These are phyloP conservation scores for Lenzites betulinus DNA, from an alignment of 768 basidiomycete genomes.

Conservation along the genomic window DNA sequence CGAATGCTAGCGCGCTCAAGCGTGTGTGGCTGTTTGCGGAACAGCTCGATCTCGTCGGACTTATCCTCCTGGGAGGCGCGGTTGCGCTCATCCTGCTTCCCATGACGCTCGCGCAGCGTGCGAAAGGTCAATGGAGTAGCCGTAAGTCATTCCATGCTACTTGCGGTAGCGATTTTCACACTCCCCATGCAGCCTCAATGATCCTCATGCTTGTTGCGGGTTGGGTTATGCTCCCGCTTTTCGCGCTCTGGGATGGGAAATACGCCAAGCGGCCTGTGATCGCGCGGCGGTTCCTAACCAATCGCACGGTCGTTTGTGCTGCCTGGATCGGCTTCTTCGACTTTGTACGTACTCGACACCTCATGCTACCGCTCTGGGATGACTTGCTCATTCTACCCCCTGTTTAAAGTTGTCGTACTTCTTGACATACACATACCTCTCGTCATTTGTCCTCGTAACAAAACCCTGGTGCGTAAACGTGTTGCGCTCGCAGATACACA, in stretches of 20 bases:
- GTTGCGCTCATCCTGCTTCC: constrained; percentile 34
- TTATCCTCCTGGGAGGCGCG: constrained; percentile 31
- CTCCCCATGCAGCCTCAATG: constrained; percentile 30
- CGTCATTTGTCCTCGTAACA: constrained; percentile 55
- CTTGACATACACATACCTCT: constrained; percentile 74
- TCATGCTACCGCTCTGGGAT: constrained; percentile 12
- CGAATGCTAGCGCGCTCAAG: constrained; percentile 35
- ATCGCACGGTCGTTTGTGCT: constrained; percentile 36
- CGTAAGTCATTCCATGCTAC: constrained; percentile 12
- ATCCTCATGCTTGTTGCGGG: constrained; percentile 35
- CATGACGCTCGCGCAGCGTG: constrained; percentile 29
- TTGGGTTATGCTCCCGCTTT: constrained; percentile 29
- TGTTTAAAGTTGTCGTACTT: constrained; percentile 54
- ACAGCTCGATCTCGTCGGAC: constrained; percentile 33
- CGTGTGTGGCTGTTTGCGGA: constrained; percentile 28
- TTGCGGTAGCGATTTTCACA: background rate
- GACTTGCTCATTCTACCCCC: background rate
- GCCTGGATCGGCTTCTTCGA: constrained; percentile 31
- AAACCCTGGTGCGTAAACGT: constrained; percentile 21
- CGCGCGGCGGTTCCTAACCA: constrained; percentile 35
- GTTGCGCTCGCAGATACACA: no score
- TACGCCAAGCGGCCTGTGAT: constrained; percentile 37
- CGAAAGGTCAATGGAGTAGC: constrained; percentile 27
- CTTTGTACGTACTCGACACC: constrained; percentile 18
- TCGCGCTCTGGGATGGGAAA: constrained; percentile 34